Conservation (phyloP, 2,329 filamentous ascomycete species). For the Fusarium paranaense region DNA sequence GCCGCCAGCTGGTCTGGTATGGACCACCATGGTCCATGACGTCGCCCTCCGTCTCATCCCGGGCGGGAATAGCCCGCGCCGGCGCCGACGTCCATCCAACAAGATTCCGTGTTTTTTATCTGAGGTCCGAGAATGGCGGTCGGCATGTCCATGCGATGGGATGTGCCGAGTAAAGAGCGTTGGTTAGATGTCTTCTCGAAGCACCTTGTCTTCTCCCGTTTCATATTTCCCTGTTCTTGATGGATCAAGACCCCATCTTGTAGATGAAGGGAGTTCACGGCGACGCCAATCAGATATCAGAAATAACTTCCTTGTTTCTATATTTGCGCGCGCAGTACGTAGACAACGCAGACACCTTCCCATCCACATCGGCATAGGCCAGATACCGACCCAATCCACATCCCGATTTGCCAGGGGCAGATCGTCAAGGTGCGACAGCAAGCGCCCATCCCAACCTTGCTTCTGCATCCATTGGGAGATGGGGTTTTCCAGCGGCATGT, state of each 20-base stretch:
- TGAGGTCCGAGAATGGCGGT: not conserved
- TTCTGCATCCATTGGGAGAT: not conserved
- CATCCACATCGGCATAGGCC: not conserved
- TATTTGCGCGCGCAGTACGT: not conserved
- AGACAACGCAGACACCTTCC: slow-evolving; percentile 12
- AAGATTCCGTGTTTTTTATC: not conserved
- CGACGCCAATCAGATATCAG: slow-evolving; percentile 6
- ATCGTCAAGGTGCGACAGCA: slow-evolving; percentile 9
- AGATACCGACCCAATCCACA: not conserved
- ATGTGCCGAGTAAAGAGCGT: not conserved
- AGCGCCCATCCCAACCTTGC: slow-evolving; percentile 3
- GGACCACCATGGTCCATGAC: not conserved
- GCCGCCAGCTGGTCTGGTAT: not conserved
- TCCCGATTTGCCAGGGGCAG: slow-evolving; percentile 12
- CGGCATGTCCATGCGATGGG: not conserved
- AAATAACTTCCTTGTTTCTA: not conserved
- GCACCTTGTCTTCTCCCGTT: slow-evolving; percentile 18
- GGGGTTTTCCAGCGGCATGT: slow-evolving; percentile 4
- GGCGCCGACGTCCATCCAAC: slow-evolving; percentile 5
- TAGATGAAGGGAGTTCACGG: not conserved
- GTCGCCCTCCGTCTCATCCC: not conserved
- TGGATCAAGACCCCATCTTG: slow-evolving; percentile 3
- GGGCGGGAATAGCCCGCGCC: slow-evolving; percentile 1
- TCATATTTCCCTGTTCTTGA: slow-evolving; percentile 12
- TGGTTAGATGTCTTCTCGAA: not conserved